Evolutionary conservation across 208 protist species (phyloP).

Genomic region (Blechomonas ayalai): DNA sequence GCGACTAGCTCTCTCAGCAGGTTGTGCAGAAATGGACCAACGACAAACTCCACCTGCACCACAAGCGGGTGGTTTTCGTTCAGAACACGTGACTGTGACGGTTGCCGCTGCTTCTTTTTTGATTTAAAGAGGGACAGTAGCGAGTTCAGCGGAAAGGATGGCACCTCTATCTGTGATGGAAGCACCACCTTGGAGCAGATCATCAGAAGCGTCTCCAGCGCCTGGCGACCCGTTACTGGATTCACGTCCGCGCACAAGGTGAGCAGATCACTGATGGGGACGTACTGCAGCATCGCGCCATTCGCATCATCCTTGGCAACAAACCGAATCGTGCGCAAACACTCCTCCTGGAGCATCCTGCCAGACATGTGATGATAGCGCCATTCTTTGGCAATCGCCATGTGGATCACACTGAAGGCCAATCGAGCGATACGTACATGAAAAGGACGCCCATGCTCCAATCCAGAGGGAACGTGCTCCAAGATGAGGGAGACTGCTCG

Average conservation of each 20-base stretch:
- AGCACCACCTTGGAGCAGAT: constrained; percentile 72
- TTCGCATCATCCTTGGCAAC: constrained; percentile 63
- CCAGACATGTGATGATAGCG: constrained; percentile 34
- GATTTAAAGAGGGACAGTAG: constrained; percentile 39
- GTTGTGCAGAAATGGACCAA: constrained; percentile 58
- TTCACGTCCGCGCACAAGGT: constrained; percentile 53
- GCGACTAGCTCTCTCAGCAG: constrained; percentile 50
- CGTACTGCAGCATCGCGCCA: constrained; percentile 44
- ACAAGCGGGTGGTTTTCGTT: constrained; percentile 50
- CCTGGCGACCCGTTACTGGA: constrained; percentile 50
- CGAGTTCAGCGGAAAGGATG: constrained; percentile 10
- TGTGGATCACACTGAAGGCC: constrained; percentile 37
- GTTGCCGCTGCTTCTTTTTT: constrained; percentile 17
- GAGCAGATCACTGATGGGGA: constrained; percentile 56
- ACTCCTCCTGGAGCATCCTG: constrained; percentile 62
- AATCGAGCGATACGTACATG: constrained; percentile 46
- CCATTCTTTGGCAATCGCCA: constrained; percentile 49
- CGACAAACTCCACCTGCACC: constrained; percentile 54
- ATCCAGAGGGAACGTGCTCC: constrained; percentile 75
- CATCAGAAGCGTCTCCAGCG: constrained; percentile 62
- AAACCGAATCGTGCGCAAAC: constrained; percentile 73
- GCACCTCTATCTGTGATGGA: constrained; percentile 49
- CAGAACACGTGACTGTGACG: neutral
- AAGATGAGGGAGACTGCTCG: constrained; percentile 71
- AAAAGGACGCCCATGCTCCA: constrained; percentile 28